A percentile compares a stretch with the other conserved stretches of the same genome.
Evolutionary conservation across 2,329 filamentous ascomycete species (phyloP).

Genomic region (Alternaria triticimaculans): DNA sequence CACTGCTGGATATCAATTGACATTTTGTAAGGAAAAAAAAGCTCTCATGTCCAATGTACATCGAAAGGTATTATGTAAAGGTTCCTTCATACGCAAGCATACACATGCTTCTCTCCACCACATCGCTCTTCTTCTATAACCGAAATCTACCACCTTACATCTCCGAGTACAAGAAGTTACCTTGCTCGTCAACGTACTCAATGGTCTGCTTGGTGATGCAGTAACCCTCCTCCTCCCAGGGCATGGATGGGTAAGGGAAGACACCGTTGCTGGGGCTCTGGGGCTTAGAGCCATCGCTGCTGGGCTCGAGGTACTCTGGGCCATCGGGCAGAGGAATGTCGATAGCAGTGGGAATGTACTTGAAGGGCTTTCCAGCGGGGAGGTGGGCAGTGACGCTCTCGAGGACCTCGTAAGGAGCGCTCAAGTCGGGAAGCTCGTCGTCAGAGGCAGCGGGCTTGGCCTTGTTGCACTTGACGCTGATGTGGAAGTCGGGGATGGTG

Average conservation of each 20-base stretch:
- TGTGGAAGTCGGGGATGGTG: conserved; percentile 42
- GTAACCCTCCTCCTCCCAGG: conserved; percentile 39
- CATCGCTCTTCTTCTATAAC: not conserved
- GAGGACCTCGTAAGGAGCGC: conserved; percentile 35
- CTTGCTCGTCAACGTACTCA: conserved; percentile 43
- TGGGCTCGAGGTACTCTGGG: conserved; percentile 18
- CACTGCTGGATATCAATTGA: conserved; percentile 14
- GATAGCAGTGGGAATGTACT: conserved; percentile 28
- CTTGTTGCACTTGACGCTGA: conserved; percentile 40
- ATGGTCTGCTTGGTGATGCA: conserved; percentile 41
- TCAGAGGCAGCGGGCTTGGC: conserved; percentile 33
- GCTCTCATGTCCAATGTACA: conserved; percentile 10
- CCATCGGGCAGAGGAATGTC: conserved; percentile 26
- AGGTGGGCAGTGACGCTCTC: conserved; percentile 34
- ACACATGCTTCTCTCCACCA: not conserved
- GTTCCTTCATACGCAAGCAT: conserved; percentile 6
- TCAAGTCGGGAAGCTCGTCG: conserved; percentile 39
- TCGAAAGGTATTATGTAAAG: conserved; percentile 17
- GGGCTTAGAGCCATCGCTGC: conserved; percentile 6
- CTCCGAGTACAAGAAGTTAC: conserved; percentile 40
- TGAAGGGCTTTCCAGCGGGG: conserved; percentile 41
- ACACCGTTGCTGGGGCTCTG: conserved; percentile 12
- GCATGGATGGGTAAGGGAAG: conserved; percentile 24
- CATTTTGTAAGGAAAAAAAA: conserved; percentile 12
- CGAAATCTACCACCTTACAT: conserved; percentile 13